Base-by-base conservation (phyloP, 441 rosid species). In the Syzygium malaccense region DNA sequence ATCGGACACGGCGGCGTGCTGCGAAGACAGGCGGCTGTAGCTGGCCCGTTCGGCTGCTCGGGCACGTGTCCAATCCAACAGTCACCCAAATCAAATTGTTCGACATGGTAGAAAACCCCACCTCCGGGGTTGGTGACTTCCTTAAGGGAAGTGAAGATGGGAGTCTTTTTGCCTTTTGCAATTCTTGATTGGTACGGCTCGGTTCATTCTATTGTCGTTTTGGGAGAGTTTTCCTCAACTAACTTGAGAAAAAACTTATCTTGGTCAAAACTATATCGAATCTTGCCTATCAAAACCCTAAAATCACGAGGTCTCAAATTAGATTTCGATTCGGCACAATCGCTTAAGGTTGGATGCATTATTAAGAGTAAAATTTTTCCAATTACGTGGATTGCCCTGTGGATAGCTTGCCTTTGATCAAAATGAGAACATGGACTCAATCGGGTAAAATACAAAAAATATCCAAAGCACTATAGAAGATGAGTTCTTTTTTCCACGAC, bases 341-440 rank as follows among this genome's bases (percentile, higher is more conserved):
- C 4, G 9, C 26, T 20, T 11, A 20, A 37, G 51, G 8, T 11
- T 1, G 4, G 1, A 1, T 41, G 48, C 51, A 45, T 20, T 41
- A 13, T 6, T 14, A 75, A 75, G 9, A 75, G 23, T 17, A 37
- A 12, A 11, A 12, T 11, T 14, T 23, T 12, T 6, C 2, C 17
- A 2, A 7, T 75, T 6, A 23, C 1, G 2, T 41, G 4, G 0
- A 41, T 41, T n/a, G 23, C 0, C 9, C 12, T 3, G 20, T 20
- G 1, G 1, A 75, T 41, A 17, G 1, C 12, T 75, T 0, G 3
- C 7, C 10, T 75, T 4, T 75, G 1, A 20, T 9, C 23, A 0
- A 37, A 71, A 7, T 41, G 1, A 33, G 3, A 71, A 19, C 4
- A 37, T 71, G 6, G 4, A 33, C 0, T 33, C 20, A 19, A 71